Conservation (phyloP, 257 asterid genomes). For the Henckelia pumila region DNA sequence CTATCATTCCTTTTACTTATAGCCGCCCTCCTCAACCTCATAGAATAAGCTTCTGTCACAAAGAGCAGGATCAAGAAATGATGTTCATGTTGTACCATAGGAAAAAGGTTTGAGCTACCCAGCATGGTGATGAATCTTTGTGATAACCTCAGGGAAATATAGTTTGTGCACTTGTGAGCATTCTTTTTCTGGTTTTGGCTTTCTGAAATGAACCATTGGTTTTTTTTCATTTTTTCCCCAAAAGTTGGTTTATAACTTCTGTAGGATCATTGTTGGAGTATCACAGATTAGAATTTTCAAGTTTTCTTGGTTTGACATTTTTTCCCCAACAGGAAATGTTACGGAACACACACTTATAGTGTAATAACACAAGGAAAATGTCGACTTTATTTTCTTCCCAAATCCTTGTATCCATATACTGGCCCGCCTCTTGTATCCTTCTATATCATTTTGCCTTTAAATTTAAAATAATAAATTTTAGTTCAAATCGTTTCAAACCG, state of each 20-base stretch:
- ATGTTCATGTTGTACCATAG: conserved; percentile 24
- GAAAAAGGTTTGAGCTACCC: conserved; percentile 12
- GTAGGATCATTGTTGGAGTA: not conserved
- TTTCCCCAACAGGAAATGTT: conserved; percentile 1
- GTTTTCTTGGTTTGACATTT: not conserved
- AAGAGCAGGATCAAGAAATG: conserved; percentile 23
- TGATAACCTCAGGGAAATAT: conserved; percentile 15
- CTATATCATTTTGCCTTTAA: not conserved
- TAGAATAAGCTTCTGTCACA: conserved; percentile 27
- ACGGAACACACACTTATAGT: not conserved
- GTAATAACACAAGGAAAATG: not conserved
- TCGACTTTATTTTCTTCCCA: not conserved
- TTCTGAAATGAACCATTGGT: conserved; percentile 15
- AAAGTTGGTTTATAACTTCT: not conserved
- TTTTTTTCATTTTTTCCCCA: not conserved
- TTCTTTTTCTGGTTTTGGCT: conserved; percentile 5
- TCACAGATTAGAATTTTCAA: not conserved
- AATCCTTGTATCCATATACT: not conserved
- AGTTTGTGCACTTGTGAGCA: conserved; percentile 7
- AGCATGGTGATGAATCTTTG: conserved; percentile 30
- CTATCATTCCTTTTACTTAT: conserved; percentile 41
- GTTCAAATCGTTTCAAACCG: too few relatives aligned
- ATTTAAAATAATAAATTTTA: too few relatives aligned
- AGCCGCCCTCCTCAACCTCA: conserved; percentile 32
- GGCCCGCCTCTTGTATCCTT: not conserved